Evolutionary conservation across 2,329 filamentous ascomycete species (phyloP).

Genomic region (Phaeoacremonium minimum): DNA sequence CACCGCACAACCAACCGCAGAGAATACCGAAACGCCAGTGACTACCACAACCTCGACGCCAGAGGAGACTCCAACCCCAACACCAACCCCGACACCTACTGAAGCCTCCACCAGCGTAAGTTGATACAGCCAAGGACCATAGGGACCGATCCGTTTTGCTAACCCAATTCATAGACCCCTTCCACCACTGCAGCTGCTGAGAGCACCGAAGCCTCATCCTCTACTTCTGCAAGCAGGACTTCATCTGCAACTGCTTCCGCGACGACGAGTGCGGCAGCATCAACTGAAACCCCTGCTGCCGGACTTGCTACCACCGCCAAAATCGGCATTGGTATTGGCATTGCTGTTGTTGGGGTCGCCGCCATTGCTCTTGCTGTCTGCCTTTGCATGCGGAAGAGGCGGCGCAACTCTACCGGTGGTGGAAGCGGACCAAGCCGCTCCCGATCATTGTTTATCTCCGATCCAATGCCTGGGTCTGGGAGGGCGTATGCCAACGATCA

Average conservation of each 20-base stretch:
- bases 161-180: slow-evolving; percentile 1
- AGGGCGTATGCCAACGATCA: slow-evolving; percentile 31
- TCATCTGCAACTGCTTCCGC: slow-evolving; percentile 1
- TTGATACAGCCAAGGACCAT: background rate
- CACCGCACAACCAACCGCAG: slow-evolving; percentile 2
- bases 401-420: slow-evolving; percentile 14
- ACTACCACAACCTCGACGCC: background rate
- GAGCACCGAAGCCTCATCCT: slow-evolving; percentile 3
- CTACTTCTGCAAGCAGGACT: slow-evolving; percentile 1
- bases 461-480: slow-evolving; percentile 44
- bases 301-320: slow-evolving; percentile 39
- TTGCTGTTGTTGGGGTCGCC: slow-evolving; percentile 34
- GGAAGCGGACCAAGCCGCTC: slow-evolving; percentile 17
- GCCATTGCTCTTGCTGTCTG: slow-evolving; percentile 32
- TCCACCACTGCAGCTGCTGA: slow-evolving; percentile 3
- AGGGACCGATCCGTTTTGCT: background rate
- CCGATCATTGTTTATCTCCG: slow-evolving; percentile 48
- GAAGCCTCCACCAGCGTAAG: background rate
- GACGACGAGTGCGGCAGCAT: slow-evolving; percentile 1
- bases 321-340: slow-evolving; percentile 44
- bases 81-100: background rate
- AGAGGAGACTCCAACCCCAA: slow-evolving; percentile 1
- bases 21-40: too few relatives aligned
- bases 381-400: slow-evolving; percentile 30
- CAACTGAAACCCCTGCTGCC: slow-evolving; percentile 4